Percentiles rank a stretch among this genome's conserved stretches.
phyloP scores from a whole-genome alignment of 805 yeast species.

The Scheffersomyces spartinae region DNA sequence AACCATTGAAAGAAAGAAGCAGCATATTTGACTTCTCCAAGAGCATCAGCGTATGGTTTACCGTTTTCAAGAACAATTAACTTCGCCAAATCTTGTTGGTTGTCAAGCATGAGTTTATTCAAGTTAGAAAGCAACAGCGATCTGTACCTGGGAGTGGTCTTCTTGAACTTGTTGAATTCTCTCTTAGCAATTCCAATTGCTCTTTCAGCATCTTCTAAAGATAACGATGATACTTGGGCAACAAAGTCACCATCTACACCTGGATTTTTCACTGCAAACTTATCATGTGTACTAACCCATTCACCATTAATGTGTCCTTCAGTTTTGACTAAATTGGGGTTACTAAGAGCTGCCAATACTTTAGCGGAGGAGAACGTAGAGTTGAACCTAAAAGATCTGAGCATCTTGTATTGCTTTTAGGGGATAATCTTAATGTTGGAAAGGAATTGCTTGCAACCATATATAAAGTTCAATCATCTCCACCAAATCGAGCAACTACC shows the following conservation, averaged over 20 bases:
- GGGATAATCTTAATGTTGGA: too few species aligned
- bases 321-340: constrained; percentile 42
- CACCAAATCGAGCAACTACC: too few species aligned
- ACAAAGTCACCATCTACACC: constrained; percentile 42
- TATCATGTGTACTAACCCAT: constrained; percentile 42
- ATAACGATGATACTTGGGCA: constrained; percentile 45
- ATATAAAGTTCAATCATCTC: too few species aligned
- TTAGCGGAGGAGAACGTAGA: constrained; percentile 2
- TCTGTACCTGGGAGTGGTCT: constrained; percentile 46
- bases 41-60: constrained; percentile 59
- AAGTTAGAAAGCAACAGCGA: constrained; percentile 40
- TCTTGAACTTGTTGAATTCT: constrained; percentile 43
- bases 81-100: constrained; percentile 54
- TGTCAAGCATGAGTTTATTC: constrained; percentile 41
- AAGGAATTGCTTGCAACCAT: too few species aligned
- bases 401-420: too few species aligned
- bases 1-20: constrained; percentile 86
- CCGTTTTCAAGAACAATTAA: constrained; percentile 65
- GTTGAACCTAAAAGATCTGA: neutral
- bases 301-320: constrained; percentile 62
- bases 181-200: constrained; percentile 46
- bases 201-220: constrained; percentile 34
- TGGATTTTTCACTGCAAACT: constrained; percentile 67
- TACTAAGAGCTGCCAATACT: constrained; percentile 18
- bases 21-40: constrained; percentile 56